phyloP scores from a whole-genome alignment of 192 early-diverging fungal species.

The Rhizophagus sp. region DNA sequence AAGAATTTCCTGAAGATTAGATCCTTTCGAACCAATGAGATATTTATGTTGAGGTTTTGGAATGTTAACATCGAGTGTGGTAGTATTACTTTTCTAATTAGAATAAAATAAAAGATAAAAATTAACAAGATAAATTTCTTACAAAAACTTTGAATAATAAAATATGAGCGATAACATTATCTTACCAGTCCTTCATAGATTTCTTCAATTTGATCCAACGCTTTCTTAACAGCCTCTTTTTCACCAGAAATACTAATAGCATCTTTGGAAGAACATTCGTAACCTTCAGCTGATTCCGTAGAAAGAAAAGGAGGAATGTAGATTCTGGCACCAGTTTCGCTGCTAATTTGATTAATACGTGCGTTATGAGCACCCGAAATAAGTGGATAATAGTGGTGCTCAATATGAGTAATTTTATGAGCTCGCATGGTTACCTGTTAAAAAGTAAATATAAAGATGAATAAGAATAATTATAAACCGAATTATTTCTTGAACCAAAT shows the following conservation, averaged over 20 bases:
- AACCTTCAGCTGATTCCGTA: conserved; percentile 40
- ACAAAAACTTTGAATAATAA: neutral
- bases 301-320: conserved; percentile 69
- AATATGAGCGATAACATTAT: neutral
- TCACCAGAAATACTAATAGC: conserved; percentile 81
- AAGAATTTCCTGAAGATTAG: conserved; percentile 79
- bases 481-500: no score
- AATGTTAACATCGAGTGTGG: conserved; percentile 67
- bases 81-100: conserved; percentile 45
- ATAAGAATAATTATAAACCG: neutral
- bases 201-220: conserved; percentile 61
- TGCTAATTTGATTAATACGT: conserved; percentile 56
- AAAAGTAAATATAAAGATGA: neutral
- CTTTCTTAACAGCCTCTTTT: conserved; percentile 64
- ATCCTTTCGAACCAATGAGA: conserved; percentile 80
- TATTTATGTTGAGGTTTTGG: conserved; percentile 94
- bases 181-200: conserved; percentile 64
- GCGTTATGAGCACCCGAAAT: conserved; percentile 76
- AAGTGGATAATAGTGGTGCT: conserved; percentile 78
- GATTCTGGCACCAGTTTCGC: conserved; percentile 70
- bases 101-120: neutral
- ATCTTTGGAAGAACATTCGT: conserved; percentile 36
- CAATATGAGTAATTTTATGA: conserved; percentile 66
- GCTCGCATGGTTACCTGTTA: conserved; percentile 68
- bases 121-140: neutral